These are phyloP conservation scores for Knufia fluminis DNA, from an alignment of 2,329 filamentous ascomycete genomes.

Conservation along the genomic window DNA sequence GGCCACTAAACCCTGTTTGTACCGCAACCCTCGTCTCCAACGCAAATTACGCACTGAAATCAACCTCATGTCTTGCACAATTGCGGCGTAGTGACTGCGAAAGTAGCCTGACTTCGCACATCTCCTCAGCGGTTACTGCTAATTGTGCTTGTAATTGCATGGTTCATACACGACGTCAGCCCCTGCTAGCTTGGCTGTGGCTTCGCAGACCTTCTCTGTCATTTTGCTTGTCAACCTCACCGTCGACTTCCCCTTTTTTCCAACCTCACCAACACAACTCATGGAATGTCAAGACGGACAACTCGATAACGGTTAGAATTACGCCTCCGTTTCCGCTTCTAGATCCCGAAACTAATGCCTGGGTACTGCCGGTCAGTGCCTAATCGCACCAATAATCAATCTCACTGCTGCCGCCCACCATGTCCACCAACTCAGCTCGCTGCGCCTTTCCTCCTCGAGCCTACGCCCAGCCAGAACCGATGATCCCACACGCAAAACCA, in stretches of 20 bases:
- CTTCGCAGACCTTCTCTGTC: conserved; percentile 9
- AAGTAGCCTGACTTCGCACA: neutral
- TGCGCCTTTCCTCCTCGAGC: conserved; percentile 9
- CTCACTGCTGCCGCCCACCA: conserved; percentile 9
- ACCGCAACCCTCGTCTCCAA: neutral
- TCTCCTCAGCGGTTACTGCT: neutral
- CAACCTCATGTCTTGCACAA: neutral
- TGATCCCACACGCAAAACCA: neutral
- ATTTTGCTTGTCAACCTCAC: conserved; percentile 12
- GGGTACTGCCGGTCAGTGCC: conserved; percentile 8
- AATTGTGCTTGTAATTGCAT: conserved; percentile 1
- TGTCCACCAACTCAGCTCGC: conserved; percentile 6
- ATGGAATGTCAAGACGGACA: conserved; percentile 1
- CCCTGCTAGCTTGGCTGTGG: conserved; percentile 9
- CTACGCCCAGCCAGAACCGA: conserved; percentile 4
- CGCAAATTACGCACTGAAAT: conserved; percentile 4
- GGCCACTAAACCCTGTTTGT: conserved; percentile 2
- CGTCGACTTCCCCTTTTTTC: conserved; percentile 14
- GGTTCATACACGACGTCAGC: conserved; percentile 1
- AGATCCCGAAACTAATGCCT: conserved; percentile 23
- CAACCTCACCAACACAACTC: conserved; percentile 9
- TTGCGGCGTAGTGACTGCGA: conserved; percentile 1
- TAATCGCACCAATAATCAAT: conserved; percentile 15
- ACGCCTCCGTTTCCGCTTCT: conserved; percentile 22
- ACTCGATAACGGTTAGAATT: conserved; percentile 16